A percentile compares a stretch with the other conserved stretches of the same genome.
phyloP scores from a whole-genome alignment of 176 grass and related monocot species.

The Areca catechu region DNA sequence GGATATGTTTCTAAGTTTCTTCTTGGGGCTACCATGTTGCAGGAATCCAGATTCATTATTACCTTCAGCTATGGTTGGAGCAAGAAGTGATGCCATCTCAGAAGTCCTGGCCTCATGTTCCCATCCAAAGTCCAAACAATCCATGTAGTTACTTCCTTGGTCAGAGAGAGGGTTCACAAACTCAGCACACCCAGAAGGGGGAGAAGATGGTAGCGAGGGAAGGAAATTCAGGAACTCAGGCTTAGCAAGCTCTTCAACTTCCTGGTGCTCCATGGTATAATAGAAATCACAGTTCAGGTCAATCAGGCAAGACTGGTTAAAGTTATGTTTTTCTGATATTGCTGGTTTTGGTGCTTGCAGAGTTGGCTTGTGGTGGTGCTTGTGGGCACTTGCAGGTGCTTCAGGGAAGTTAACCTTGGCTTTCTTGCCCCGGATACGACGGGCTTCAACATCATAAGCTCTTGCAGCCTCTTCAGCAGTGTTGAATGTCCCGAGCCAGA shows the following conservation, averaged over 20 bases:
- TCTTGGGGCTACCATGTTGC: not conserved
- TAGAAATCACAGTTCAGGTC: not conserved
- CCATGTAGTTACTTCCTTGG: not conserved
- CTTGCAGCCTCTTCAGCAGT: constrained; percentile 54
- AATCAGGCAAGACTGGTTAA: not conserved
- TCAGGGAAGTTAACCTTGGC: constrained; percentile 80
- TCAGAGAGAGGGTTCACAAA: not conserved
- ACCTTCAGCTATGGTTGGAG: too few species aligned
- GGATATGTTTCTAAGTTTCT: not conserved
- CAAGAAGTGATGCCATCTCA: not conserved
- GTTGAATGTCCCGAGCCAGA: constrained; percentile 88
- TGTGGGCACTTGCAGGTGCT: not conserved
- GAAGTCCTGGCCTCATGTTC: not conserved
- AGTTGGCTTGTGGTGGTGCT: not conserved
- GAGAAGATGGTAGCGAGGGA: not conserved
- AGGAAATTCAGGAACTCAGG: constrained; percentile 3
- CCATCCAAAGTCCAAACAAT: constrained; percentile 1
- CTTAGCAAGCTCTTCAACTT: not conserved
- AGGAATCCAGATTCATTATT: too few species aligned
- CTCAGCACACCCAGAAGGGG: too few species aligned
- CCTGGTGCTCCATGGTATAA: not conserved
- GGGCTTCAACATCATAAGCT: constrained; percentile 60
- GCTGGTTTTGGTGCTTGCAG: not conserved
- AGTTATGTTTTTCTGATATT: not conserved
- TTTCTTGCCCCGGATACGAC: constrained; percentile 60